Percentiles rank a stretch among this genome's conserved stretches.
Evolutionary conservation across 805 yeast genomes (phyloP).

Genomic region (Blastobotrys attinorum): DNA sequence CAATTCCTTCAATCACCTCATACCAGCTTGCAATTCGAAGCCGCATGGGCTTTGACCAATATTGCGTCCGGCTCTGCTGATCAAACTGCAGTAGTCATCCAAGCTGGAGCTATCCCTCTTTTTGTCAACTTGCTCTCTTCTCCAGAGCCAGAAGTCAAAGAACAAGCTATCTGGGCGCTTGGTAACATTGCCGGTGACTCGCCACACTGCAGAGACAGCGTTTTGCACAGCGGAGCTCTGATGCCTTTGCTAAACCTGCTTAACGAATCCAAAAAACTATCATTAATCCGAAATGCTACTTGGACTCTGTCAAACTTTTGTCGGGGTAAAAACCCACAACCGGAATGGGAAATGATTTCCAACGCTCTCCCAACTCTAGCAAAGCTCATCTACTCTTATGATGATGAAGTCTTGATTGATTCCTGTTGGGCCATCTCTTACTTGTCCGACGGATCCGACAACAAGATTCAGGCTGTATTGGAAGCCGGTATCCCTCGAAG

Average conservation of each 20-base stretch:
- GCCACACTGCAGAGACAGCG: conserved; percentile 81
- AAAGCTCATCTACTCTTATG: conserved; percentile 81
- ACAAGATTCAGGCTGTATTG: conserved; percentile 92
- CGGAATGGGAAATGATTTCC: conserved; percentile 85
- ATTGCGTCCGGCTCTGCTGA: conserved; percentile 90
- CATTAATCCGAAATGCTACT: conserved; percentile 92
- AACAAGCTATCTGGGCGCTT: conserved; percentile 98
- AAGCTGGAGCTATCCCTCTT: conserved; percentile 87
- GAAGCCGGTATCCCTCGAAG: conserved; percentile 94
- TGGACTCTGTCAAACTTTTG: conserved; percentile 97
- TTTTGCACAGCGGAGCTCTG: conserved; percentile 78
- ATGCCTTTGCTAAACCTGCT: conserved; percentile 76
- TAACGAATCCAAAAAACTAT: conserved; percentile 64
- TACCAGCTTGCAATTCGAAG: conserved; percentile 88
- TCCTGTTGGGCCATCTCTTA: conserved; percentile 99
- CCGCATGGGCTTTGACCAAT: conserved; percentile 99
- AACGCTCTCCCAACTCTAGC: conserved; percentile 87
- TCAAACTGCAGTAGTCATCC: conserved; percentile 86
- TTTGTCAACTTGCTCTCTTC: conserved; percentile 79
- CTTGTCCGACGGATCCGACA: conserved; percentile 84
- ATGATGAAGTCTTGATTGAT: conserved; percentile 88
- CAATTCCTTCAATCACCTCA: conserved; percentile 70
- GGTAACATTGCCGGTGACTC: conserved; percentile 99
- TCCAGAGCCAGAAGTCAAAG: conserved; percentile 83
- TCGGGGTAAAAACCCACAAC: conserved; percentile 94